Base-by-base conservation (phyloP, 2,329 filamentous ascomycete species). In the Penicillium sp. region DNA sequence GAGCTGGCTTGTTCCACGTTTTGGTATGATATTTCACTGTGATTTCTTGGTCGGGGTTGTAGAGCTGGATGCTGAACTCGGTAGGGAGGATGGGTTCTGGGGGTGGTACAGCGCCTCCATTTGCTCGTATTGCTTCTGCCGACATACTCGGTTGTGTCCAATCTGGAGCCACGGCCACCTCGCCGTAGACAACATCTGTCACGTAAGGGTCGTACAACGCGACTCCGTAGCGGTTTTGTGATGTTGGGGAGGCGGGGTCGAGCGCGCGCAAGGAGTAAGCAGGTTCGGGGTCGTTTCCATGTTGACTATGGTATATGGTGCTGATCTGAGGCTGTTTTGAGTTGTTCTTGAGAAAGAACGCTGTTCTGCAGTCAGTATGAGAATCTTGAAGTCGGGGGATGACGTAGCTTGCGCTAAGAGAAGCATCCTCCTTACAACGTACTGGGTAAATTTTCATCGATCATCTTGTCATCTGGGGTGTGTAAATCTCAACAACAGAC, bases 371-470 rank as follows among this genome's bases (percentile, higher is more conserved):
- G 60, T 70, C 54, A 66, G 56, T 54, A 50, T 21, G 21, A 35
- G 29, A 21, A 31, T 25, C 19, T 25, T 17, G 15, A 25, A 29
- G 65, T 51, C 33, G 40, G 35, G 38, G n/a, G 47, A 66, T 63
- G 58, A 65, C 58, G 64, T 63, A 59, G 58, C 27, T 23, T 4
- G 38, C 41, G 3, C 23, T 15, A 27, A 50, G 38, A 31, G n/a
- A 27, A 53, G 42, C 35, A 12, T 46, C 66, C 65, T 64, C 66
- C 69, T 65, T 69, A 84, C 19, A 35, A 48, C 46, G 19, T 48
- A 48, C 82, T 91, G 56, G 93, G 93, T n/a, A 97, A 85, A 75
- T 93, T 96, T 74, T 95, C 91, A 86, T 96, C 92, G 69, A 96
- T 84, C 92, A 96, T 96, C 19, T 66, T 74, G 59, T 50, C 38